These are phyloP conservation scores for Aurantiochytrium sp. DNA, from an alignment of 108 stramenopile species.

Conservation along the genomic window DNA sequence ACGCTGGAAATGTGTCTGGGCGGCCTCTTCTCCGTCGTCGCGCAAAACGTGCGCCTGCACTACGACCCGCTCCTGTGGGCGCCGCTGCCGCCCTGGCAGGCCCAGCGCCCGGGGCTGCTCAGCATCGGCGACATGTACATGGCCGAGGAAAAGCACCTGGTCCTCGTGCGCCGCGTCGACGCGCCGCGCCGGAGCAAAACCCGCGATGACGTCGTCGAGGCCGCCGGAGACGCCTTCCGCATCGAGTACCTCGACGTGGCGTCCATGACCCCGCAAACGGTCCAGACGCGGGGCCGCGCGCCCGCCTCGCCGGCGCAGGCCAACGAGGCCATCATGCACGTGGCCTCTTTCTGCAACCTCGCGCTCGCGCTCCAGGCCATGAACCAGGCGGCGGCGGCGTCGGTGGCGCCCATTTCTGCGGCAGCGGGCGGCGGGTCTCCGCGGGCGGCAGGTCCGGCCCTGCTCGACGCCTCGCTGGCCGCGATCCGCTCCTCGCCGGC, in stretches of 20 bases:
- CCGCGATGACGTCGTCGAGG: neutral
- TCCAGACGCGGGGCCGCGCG: neutral
- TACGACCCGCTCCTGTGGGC: neutral
- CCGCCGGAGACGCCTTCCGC: neutral
- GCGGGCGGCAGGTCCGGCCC: too few species aligned
- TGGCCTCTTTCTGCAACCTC: neutral
- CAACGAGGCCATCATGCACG: neutral
- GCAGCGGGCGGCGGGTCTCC: too few species aligned
- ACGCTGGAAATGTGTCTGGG: neutral
- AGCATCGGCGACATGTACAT: neutral
- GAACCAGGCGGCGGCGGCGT: neutral
- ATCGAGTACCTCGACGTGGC: neutral
- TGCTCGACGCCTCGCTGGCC: neutral
- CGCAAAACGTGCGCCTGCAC: conserved; percentile 19
- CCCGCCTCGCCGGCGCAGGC: neutral
- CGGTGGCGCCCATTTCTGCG: too few species aligned
- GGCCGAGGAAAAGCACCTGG: neutral
- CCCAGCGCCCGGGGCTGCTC: neutral
- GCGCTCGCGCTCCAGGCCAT: neutral
- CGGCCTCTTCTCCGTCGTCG: neutral
- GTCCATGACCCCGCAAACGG: neutral
- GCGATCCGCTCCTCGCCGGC: neutral
- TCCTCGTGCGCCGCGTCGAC: neutral
- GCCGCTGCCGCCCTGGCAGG: neutral
- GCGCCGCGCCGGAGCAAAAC: neutral